Percentiles rank a stretch among this genome's conserved stretches.
phyloP scores from a whole-genome alignment of 2,329 filamentous ascomycete genomes.

The Ophiostoma tasmaniense region DNA sequence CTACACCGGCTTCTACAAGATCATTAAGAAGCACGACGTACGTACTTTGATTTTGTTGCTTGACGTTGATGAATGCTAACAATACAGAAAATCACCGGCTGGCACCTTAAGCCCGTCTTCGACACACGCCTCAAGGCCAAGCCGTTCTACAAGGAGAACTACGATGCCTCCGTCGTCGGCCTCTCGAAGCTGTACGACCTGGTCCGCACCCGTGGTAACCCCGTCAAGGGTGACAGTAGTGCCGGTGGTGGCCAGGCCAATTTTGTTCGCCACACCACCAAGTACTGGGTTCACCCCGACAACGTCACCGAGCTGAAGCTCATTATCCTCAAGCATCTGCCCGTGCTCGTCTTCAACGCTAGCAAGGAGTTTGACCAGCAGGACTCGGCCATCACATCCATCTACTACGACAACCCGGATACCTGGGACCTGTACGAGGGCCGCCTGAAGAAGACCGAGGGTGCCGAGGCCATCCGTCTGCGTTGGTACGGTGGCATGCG shows the following conservation, averaged over 20 bases:
- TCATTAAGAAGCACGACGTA: constrained; percentile 99
- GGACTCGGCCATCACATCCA: constrained; percentile 93
- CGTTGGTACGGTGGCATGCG: constrained; percentile 98
- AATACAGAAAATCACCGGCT: constrained; percentile 77
- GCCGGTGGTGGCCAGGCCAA: constrained; percentile 89
- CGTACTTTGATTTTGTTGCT: constrained; percentile 29
- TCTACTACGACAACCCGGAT: constrained; percentile 94
- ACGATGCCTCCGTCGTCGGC: constrained; percentile 90
- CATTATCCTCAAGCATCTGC: constrained; percentile 93
- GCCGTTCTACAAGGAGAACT: constrained; percentile 98
- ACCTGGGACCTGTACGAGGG: constrained; percentile 93
- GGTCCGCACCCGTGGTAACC: constrained; percentile 86
- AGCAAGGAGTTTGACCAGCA: constrained; percentile 90
- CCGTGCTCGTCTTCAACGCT: constrained; percentile 92
- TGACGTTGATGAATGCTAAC: neutral
- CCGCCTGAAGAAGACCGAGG: constrained; percentile 93
- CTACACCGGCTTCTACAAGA: constrained; percentile 99
- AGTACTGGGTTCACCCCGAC: constrained; percentile 98
- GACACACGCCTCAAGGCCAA: constrained; percentile 89
- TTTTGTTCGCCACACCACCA: constrained; percentile 94
- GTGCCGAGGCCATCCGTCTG: constrained; percentile 89
- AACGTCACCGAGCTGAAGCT: constrained; percentile 98
- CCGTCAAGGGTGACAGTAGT: constrained; percentile 81
- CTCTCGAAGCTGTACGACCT: constrained; percentile 92
- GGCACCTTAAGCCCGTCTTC: constrained; percentile 93